These are phyloP conservation scores for Buxus sempervirens DNA, from an alignment of 164 flowering plant species.

Conservation along the genomic window DNA sequence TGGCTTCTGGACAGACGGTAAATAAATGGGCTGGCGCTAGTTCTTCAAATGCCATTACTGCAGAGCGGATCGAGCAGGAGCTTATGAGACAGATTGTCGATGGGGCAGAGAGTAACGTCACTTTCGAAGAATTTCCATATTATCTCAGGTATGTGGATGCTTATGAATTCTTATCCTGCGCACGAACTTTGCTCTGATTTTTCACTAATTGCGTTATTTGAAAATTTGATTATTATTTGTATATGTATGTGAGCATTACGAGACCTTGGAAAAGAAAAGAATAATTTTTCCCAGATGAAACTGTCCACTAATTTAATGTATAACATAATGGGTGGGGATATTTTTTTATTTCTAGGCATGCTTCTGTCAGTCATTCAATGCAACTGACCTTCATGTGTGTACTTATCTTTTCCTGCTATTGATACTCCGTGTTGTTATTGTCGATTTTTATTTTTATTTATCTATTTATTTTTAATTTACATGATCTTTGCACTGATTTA, in stretches of 20 bases:
- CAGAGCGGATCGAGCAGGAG: slow-evolving; percentile 64
- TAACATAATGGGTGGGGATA: not conserved
- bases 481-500: not conserved
- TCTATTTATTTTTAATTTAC: too few species aligned
- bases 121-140: slow-evolving; percentile 80
- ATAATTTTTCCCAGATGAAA: slow-evolving; percentile 7
- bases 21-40: slow-evolving; percentile 49
- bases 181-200: not conserved
- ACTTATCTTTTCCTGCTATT: not conserved
- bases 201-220: not conserved
- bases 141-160: slow-evolving; percentile 57
- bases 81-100: slow-evolving; percentile 57
- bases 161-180: not conserved
- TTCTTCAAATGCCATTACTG: slow-evolving; percentile 33
- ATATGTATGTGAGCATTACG: not conserved
- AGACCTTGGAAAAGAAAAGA: slow-evolving; percentile 6
- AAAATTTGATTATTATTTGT: not conserved
- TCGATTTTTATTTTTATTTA: not conserved
- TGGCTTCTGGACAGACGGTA: slow-evolving; percentile 70
- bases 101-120: slow-evolving; percentile 68
- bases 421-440: not conserved
- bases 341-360: not conserved
- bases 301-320: too few species aligned
- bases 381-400: not conserved
- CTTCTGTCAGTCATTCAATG: not conserved